phyloP scores from a whole-genome alignment of 2,329 filamentous ascomycete genomes.

The Iodosphaeria phyllophila region DNA sequence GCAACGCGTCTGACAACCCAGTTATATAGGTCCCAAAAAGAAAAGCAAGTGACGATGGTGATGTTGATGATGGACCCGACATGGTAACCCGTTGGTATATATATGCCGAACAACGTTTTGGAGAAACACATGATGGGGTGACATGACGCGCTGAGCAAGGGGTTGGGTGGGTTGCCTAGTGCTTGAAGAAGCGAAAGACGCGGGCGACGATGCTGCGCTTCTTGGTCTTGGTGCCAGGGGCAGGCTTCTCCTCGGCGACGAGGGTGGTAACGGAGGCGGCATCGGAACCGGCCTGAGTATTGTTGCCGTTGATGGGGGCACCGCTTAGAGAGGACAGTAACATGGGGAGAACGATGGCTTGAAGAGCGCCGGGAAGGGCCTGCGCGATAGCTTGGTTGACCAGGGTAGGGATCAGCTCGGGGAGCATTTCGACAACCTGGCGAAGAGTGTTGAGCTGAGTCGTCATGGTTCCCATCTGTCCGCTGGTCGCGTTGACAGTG shows the following conservation, averaged over 20 bases:
- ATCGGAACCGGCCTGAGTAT: slow-evolving; percentile 1
- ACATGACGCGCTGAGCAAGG: too few species aligned
- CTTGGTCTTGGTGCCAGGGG: slow-evolving; percentile 1
- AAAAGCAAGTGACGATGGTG: too few species aligned
- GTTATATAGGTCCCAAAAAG: too few species aligned
- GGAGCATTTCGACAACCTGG: slow-evolving; percentile 7
- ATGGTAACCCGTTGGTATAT: too few species aligned
- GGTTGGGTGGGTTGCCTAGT: too few species aligned
- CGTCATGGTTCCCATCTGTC: slow-evolving; percentile 1
- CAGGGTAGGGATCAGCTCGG: slow-evolving; percentile 11
- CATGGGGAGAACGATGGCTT: slow-evolving; percentile 5
- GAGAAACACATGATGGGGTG: too few species aligned
- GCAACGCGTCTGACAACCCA: too few species aligned
- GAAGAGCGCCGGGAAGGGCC: slow-evolving; percentile 3
- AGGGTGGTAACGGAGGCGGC: slow-evolving; percentile 1
- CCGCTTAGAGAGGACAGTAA: too few species aligned
- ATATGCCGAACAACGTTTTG: too few species aligned
- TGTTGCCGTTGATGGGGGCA: slow-evolving; percentile 5
- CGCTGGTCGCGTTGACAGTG: slow-evolving; percentile 5
- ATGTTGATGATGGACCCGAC: too few species aligned
- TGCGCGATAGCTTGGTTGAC: slow-evolving; percentile 5
- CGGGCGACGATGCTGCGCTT: slow-evolving; percentile 2
- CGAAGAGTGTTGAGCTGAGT: slow-evolving; percentile 8
- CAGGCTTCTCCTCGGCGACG: slow-evolving; percentile 1
- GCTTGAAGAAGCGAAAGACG: slow-evolving; percentile 2